phyloP scores from a whole-genome alignment of 2,329 filamentous ascomycete species.

The Pseudohalonectria lignicola region DNA sequence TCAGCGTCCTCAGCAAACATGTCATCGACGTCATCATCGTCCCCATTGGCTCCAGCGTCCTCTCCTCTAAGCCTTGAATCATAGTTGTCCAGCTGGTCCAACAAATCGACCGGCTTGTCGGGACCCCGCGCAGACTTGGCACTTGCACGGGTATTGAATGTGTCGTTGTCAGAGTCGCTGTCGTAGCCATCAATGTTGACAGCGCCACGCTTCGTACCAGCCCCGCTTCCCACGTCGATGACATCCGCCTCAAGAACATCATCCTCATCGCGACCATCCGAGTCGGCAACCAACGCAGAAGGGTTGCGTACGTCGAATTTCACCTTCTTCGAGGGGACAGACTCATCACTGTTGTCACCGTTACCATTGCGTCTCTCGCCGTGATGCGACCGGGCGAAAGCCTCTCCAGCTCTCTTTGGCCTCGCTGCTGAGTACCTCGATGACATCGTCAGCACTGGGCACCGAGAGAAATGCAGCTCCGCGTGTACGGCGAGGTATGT shows the following conservation, averaged over 20 bases:
- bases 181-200: constrained; percentile 97
- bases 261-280: constrained; percentile 60
- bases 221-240: constrained; percentile 65
- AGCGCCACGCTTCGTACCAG: constrained; percentile 77
- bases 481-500: too few relatives aligned
- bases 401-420: constrained; percentile 74
- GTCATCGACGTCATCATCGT: constrained; percentile 57
- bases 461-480: too few relatives aligned
- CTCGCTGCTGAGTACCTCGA: constrained; percentile 55
- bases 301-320: constrained; percentile 94
- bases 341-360: constrained; percentile 6
- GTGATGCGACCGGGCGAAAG: constrained; percentile 66
- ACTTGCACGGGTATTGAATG: constrained; percentile 67
- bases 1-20: constrained; percentile 66
- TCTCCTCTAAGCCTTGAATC: constrained; percentile 24
- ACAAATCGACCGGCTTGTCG: constrained; percentile 30
- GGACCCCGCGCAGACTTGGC: constrained; percentile 32
- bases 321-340: constrained; percentile 58
- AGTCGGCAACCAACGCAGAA: constrained; percentile 78
- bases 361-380: constrained; percentile 35
- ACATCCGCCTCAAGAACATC: constrained; percentile 79
- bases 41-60: constrained; percentile 17
- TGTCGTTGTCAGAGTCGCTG: constrained; percentile 85
- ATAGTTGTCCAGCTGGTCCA: constrained; percentile 45
- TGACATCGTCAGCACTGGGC: constrained; percentile 34